phyloP scores from a whole-genome alignment of 352 stramenopile species.

The Phytophthora tubulina region DNA sequence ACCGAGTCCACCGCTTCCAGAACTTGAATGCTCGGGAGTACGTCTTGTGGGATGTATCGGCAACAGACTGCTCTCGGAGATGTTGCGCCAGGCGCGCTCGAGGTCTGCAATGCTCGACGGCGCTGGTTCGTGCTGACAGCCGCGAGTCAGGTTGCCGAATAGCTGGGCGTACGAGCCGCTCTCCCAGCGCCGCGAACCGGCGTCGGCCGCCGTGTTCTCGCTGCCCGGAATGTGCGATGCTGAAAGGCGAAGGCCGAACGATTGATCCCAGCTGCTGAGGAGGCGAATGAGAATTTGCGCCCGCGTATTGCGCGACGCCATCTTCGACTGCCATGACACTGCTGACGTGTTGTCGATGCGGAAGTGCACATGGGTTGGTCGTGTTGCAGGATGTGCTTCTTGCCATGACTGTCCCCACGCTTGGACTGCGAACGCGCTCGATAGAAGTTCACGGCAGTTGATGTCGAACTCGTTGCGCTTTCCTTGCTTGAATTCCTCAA shows the following conservation, averaged over 20 bases:
- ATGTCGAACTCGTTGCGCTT: slow-evolving; percentile 31
- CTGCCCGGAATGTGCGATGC: slow-evolving; percentile 2
- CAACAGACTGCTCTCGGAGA: slow-evolving; percentile 16
- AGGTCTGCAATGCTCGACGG: neutral
- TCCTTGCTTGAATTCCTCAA: slow-evolving; percentile 5
- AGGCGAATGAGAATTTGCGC: slow-evolving; percentile 11
- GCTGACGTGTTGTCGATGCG: slow-evolving; percentile 32
- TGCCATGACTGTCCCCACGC: neutral
- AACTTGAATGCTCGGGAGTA: neutral
- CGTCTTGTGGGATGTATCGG: neutral
- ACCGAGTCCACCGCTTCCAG: neutral
- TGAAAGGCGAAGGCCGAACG: slow-evolving; percentile 3
- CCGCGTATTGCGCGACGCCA: neutral
- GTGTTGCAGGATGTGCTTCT: neutral
- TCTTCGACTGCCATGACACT: slow-evolving; percentile 18
- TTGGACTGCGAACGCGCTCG: slow-evolving; percentile 7
- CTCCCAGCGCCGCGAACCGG: neutral
- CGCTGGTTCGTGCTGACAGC: neutral
- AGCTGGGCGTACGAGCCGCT: neutral
- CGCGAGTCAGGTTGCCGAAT: neutral
- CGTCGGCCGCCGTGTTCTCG: slow-evolving; percentile 7
- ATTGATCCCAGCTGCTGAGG: neutral
- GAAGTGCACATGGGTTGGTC: slow-evolving; percentile 24
- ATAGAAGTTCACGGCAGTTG: slow-evolving; percentile 35
- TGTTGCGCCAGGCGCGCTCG: neutral